Evolutionary conservation across 2,329 filamentous ascomycete species (phyloP), one percentile per base, ranked within the genome.

Genomic region (Phaeosphaeria sp.): DNA sequence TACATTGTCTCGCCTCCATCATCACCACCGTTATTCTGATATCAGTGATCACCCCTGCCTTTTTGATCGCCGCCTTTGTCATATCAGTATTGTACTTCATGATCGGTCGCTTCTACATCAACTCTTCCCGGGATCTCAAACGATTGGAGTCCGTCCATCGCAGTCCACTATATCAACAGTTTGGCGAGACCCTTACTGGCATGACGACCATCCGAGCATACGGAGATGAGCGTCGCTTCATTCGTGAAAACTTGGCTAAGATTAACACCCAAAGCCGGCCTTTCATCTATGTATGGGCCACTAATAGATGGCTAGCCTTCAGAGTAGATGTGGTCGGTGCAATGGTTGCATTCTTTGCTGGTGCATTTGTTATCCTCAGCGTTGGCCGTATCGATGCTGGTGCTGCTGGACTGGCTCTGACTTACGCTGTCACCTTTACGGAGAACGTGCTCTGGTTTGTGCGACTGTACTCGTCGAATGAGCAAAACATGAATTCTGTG

Each of bases 401-500:
- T 63, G 91, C 93, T 49, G 95, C 94, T 30, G 95, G 95, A 81
- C 86, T 99, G 61, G 96, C 95, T 5, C 82, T 99, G 70, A 97
- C 92, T 50, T 99, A 99, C 72, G 95, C 95, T 17, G 92, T 99
- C 66, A 94, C 92, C 1, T 99, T 99, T 72, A 96, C 93, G 0
- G 95, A 99, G 77, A 98, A 97, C 65, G 90, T 99, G 6, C 81
- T 99, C 18, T 99, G 95, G 95, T 88, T 98, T 54, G 93, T 99
- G 27, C 89, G 95, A 47, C 84, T 97, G 15, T 99, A 99, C 76
- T 90, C 93, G 0, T 88, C 91, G 73, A 97, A 98, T 71, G 95
- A 99, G 79, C 95, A 99, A 78, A 98, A 97, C 79, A 98, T 99
- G 95, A 99, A 99, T 79, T 94, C 94, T 2, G 93, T 98, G 49